Percentiles rank a stretch among this genome's conserved stretches.
Evolutionary conservation across 306 rosid genomes (phyloP).

Genomic region (Gynostemma pentaphyllum): DNA sequence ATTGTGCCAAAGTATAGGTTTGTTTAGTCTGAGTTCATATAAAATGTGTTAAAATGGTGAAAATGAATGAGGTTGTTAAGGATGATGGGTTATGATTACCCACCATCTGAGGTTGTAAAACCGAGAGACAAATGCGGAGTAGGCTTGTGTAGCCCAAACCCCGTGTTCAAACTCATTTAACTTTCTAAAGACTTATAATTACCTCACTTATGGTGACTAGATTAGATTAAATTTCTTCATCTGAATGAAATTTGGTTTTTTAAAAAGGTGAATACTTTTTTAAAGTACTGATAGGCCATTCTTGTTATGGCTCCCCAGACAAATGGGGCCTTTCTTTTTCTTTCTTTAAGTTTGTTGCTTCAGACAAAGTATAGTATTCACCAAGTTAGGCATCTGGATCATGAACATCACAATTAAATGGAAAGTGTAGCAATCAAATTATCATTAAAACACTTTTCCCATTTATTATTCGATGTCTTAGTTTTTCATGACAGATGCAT

Average conservation of each 20-base stretch:
- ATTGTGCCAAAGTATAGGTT: too few relatives aligned
- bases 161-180: too few relatives aligned
- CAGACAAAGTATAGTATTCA: conserved; percentile 71
- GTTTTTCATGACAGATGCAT: conserved; percentile 17
- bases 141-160: too few relatives aligned
- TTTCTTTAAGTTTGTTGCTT: conserved; percentile 57
- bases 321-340: conserved; percentile 60
- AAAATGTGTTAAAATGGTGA: too few relatives aligned
- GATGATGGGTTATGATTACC: too few relatives aligned
- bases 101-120: conserved; percentile 7
- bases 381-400: conserved; percentile 84
- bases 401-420: conserved; percentile 37
- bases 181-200: neutral
- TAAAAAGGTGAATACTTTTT: conserved; percentile 24
- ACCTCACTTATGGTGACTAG: neutral
- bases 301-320: conserved; percentile 23
- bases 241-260: neutral
- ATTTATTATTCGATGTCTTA: conserved; percentile 9
- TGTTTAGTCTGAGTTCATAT: too few relatives aligned
- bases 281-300: conserved; percentile 30
- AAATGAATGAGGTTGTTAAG: too few relatives aligned
- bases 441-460: neutral
- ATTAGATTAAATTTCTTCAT: neutral
- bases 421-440: conserved; percentile 3
- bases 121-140: too few relatives aligned